Evolutionary conservation across 1,284 basidiomycete species (phyloP).

Genomic region (Puccinia triticina): DNA sequence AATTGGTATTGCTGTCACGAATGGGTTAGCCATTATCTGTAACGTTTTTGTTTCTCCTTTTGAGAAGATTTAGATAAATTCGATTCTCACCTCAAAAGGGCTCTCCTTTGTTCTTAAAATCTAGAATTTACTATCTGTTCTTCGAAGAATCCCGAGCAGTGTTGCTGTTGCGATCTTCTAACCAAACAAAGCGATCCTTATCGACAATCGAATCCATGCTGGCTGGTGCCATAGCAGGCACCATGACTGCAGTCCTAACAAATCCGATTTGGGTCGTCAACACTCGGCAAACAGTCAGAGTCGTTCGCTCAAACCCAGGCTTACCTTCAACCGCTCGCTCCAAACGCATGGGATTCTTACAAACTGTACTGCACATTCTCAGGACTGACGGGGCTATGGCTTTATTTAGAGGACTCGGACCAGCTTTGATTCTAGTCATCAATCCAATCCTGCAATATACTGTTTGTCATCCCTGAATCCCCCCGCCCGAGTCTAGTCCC

Average conservation of each 20-base stretch:
- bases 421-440: slow-evolving; percentile 86
- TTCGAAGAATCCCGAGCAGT: slow-evolving; percentile 60
- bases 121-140: slow-evolving; percentile 62
- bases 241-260: slow-evolving; percentile 83
- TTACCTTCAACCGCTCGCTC: slow-evolving; percentile 32
- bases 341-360: slow-evolving; percentile 70
- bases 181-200: slow-evolving; percentile 66
- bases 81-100: neutral
- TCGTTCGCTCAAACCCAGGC: slow-evolving; percentile 54
- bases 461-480: slow-evolving; percentile 55
- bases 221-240: slow-evolving; percentile 84
- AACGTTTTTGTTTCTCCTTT: neutral
- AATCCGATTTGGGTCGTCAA: slow-evolving; percentile 84
- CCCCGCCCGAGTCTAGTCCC: neutral
- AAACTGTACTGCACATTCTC: slow-evolving; percentile 74
- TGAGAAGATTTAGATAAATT: neutral
- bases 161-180: slow-evolving; percentile 63
- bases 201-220: slow-evolving; percentile 85
- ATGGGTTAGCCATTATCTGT: slow-evolving; percentile 67
- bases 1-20: slow-evolving; percentile 88
- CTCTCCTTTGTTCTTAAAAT: slow-evolving; percentile 30
- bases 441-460: slow-evolving; percentile 80
- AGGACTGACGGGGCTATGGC: slow-evolving; percentile 76
- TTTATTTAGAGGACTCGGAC: slow-evolving; percentile 94
- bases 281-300: slow-evolving; percentile 72